Evolutionary conservation across 805 yeast genomes (phyloP).

Genomic region (Kazachstania psychrophila): DNA sequence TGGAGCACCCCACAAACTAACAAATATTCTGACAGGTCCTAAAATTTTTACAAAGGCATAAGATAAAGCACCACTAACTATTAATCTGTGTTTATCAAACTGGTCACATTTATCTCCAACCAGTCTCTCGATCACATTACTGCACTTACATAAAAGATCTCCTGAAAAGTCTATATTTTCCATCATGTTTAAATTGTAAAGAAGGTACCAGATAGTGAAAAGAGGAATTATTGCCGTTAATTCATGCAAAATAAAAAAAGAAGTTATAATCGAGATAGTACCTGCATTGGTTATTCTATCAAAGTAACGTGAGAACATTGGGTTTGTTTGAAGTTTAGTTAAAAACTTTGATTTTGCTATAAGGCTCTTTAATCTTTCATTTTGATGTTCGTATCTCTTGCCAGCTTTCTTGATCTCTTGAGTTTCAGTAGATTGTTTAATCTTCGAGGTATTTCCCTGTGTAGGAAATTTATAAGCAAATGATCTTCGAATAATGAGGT

Average conservation of each 20-base stretch:
- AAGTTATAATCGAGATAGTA: slow-evolving; percentile 34
- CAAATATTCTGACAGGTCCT: slow-evolving; percentile 26
- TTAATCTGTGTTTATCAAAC: slow-evolving; percentile 41
- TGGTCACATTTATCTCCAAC: slow-evolving; percentile 32
- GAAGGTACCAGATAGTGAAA: slow-evolving; percentile 54
- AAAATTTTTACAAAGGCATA: slow-evolving; percentile 55
- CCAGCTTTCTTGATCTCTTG: too few species aligned
- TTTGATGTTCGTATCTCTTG: background rate
- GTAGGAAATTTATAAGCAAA: too few species aligned
- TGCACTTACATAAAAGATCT: slow-evolving; percentile 46
- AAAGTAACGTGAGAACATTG: slow-evolving; percentile 22
- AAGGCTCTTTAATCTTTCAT: slow-evolving; percentile 16
- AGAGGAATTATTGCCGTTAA: slow-evolving; percentile 66
- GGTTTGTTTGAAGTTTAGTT: slow-evolving; percentile 20
- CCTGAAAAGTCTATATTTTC: slow-evolving; percentile 16
- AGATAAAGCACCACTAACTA: slow-evolving; percentile 68
- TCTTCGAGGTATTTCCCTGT: too few species aligned
- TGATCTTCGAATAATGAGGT: too few species aligned
- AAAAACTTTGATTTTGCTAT: slow-evolving; percentile 21
- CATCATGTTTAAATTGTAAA: slow-evolving; percentile 44
- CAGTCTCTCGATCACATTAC: slow-evolving; percentile 45
- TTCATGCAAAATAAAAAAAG: slow-evolving; percentile 65
- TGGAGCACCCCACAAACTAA: slow-evolving; percentile 31
- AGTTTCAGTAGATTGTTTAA: too few species aligned
- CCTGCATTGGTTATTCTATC: slow-evolving; percentile 24